Base-by-base conservation (phyloP, 768 basidiomycete species). In the Rhizopogon vinicolor region DNA sequence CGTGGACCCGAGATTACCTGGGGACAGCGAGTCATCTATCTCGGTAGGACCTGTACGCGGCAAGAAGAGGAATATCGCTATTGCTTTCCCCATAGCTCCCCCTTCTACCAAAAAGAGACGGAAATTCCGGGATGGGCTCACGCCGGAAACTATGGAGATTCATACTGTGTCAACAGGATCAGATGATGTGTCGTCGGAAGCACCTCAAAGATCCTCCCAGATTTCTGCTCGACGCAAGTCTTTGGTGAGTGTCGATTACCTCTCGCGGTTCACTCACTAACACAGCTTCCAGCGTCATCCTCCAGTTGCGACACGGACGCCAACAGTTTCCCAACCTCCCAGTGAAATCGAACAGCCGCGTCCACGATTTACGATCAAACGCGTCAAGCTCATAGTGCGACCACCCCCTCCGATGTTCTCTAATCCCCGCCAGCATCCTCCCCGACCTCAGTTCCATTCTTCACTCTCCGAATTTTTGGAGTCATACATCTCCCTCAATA, bases 341-440 rank as follows among this genome's bases (percentile, higher is more conserved):
- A 37, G 22, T 16, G 48, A 49, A 10, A 29, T 16, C 13, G 46
- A 49, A 25, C 48, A 35, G 14, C 35, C 48, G 16, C 48, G 14
- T 37, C 35, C 22, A 37, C 48, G 39, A 49, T 25, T 37, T 0
- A 65, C 64, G 31, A 77, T 90, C 55, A 84, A 80, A 65, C 83
- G 89, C 51, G 75, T 91, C 46, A 82, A 68, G 5, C 74, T 88
- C 54, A 78, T 89, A 45, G 86, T 92, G 13, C 80, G 86, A 40
- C 74, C 74, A 12, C 89, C 89, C 7, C 77, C 79, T 1, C 83
- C 82, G 3, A 64, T 72, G 2, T 73, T 84, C 42, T 82, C 91
- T 12, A 80, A 86, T 66, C 92, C 88, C 0, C 66, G 65, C 12
- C 93, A 97, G 64, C 75, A 75, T 10, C 87, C 90, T 1, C 75